A percentile compares a stretch with the other conserved stretches of the same genome.
These are phyloP conservation scores for Penicillium dipodomyicola DNA, from an alignment of 495 filamentous ascomycete genomes.

Conservation along the genomic window DNA sequence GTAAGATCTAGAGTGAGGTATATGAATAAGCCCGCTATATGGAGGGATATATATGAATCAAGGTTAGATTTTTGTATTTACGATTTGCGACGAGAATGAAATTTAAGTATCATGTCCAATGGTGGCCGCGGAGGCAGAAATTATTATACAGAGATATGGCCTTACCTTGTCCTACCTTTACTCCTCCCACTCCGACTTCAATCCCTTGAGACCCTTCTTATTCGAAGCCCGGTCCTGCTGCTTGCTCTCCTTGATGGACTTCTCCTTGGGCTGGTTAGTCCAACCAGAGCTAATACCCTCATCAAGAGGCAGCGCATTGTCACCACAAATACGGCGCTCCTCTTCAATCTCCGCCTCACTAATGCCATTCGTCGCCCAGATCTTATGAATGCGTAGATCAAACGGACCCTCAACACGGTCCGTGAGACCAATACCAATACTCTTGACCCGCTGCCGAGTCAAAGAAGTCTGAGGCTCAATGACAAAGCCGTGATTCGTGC, in stretches of 20 bases:
- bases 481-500: conserved; percentile 86
- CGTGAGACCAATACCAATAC: conserved; percentile 82
- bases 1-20: conserved; percentile 14
- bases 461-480: conserved; percentile 90
- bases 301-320: conserved; percentile 43
- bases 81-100: conserved; percentile 7
- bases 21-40: not conserved
- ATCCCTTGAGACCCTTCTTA: conserved; percentile 39
- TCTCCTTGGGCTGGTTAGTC: conserved; percentile 12
- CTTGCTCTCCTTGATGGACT: conserved; percentile 7
- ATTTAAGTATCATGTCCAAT: conserved; percentile 4
- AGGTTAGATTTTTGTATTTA: conserved; percentile 4
- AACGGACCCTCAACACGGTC: conserved; percentile 86
- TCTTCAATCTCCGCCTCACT: conserved; percentile 41
- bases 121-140: not conserved
- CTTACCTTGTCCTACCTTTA: conserved; percentile 14
- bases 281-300: conserved; percentile 40
- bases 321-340: conserved; percentile 43
- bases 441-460: conserved; percentile 76
- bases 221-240: conserved; percentile 18
- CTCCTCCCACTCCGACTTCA: conserved; percentile 41
- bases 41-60: not conserved
- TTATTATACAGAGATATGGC: conserved; percentile 19
- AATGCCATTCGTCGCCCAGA: conserved; percentile 68
- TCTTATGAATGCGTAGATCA: conserved; percentile 74